Percentiles rank a stretch among this genome's conserved stretches.
Conservation (phyloP, 352 stramenopile genomes). For the Phytophthora pisi region DNA sequence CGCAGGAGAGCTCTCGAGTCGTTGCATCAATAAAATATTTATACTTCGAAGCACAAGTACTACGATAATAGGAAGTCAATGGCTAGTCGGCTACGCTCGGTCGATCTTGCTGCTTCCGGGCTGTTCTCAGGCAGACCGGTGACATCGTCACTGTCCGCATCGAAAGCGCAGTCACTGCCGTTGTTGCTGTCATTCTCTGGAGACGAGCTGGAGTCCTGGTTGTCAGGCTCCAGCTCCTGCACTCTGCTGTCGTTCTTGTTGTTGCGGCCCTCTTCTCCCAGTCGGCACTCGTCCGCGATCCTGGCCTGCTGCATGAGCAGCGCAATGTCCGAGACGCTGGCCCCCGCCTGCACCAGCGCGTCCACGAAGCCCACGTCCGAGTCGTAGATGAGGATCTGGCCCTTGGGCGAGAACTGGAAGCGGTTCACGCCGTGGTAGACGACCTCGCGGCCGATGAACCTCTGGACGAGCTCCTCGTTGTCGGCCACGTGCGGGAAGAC, state of each 20-base stretch:
- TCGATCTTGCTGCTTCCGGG: conserved; percentile 7
- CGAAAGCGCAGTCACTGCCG: conserved; percentile 8
- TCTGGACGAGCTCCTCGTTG: conserved; percentile 46
- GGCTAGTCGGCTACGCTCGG: conserved; percentile 19
- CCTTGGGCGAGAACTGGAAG: conserved; percentile 53
- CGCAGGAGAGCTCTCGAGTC: background rate
- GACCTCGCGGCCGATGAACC: conserved; percentile 54
- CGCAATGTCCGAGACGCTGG: conserved; percentile 48
- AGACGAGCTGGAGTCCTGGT: conserved; percentile 8
- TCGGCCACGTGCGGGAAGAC: conserved; percentile 67
- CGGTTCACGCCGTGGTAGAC: conserved; percentile 56
- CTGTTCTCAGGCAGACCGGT: background rate
- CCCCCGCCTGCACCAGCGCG: conserved; percentile 46
- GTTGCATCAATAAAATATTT: conserved; percentile 17
- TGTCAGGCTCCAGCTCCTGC: conserved; percentile 19
- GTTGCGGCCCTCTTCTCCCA: conserved; percentile 32
- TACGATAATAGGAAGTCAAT: conserved; percentile 45
- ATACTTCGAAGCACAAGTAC: background rate
- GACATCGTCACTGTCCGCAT: conserved; percentile 8
- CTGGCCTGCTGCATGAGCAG: conserved; percentile 55
- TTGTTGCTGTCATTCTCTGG: conserved; percentile 7
- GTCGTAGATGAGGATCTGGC: conserved; percentile 59
- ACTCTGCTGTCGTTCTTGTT: conserved; percentile 1
- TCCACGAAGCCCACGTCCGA: conserved; percentile 65
- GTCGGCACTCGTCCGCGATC: conserved; percentile 50